A percentile compares a stretch with the other conserved stretches of the same genome.
Evolutionary conservation across 768 basidiomycete species (phyloP).

Genomic region (Suillus tomentosus): DNA sequence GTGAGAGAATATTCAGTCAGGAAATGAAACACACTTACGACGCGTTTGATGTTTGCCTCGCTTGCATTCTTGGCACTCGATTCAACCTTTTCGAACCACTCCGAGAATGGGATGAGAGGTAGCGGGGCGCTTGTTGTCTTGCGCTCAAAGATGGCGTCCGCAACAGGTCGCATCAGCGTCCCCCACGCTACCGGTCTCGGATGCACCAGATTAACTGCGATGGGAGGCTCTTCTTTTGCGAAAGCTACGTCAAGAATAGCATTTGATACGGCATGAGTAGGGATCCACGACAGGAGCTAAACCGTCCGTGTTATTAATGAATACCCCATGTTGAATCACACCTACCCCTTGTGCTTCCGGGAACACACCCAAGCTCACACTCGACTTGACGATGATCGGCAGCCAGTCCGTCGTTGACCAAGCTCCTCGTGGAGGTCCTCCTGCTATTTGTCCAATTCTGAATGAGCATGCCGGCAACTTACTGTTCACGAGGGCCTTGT

Average conservation of each 20-base stretch:
- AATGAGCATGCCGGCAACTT: conserved; percentile 30
- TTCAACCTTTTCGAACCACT: conserved; percentile 31
- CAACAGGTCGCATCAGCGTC: conserved; percentile 21
- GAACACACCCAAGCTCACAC: conserved; percentile 27
- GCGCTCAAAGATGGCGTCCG: conserved; percentile 11
- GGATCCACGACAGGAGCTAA: conserved; percentile 26
- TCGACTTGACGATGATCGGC: conserved; percentile 33
- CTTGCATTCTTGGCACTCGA: conserved; percentile 8
- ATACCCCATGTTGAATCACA: background rate
- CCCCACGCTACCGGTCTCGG: conserved; percentile 25
- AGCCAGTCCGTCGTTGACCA: conserved; percentile 38
- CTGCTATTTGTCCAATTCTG: conserved; percentile 24
- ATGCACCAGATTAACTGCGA: conserved; percentile 28
- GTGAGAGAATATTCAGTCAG: conserved; percentile 29
- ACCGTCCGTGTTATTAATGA: background rate
- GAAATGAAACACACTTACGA: conserved; percentile 25
- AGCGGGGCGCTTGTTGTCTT: conserved; percentile 18
- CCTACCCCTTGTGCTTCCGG: conserved; percentile 38
- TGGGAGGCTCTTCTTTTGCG: conserved; percentile 11
- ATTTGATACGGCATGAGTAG: conserved; percentile 18
- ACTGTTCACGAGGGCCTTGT: conserved; percentile 22
- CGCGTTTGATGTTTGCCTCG: conserved; percentile 23
- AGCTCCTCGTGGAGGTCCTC: conserved; percentile 20
- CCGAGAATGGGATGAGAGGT: conserved; percentile 27
- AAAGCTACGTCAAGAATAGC: conserved; percentile 22